Base-by-base conservation (phyloP, 192 early-diverging fungal genomes). In the Chytriomyces hyalinus region DNA sequence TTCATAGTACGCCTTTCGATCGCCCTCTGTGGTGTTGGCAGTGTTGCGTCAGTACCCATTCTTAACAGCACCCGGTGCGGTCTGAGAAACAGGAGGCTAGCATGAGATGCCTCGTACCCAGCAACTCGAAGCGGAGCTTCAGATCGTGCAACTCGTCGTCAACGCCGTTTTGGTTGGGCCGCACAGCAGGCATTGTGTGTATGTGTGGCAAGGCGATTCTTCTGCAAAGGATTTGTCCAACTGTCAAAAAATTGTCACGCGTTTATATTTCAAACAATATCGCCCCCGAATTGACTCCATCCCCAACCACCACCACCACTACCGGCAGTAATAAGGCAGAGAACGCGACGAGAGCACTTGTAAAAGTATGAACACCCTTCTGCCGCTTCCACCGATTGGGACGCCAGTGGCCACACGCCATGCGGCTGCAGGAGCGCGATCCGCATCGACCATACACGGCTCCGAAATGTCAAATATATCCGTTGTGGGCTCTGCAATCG, bases 111-210 rank as follows among this genome's bases (percentile, higher is more conserved):
- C 0, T 63, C 70, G 10, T 43, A 90, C 89, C 89, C 6, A 90
- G 78, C 6, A 90, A 79, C 70, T 90, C 89, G 70, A 90, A 90
- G 59, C 89, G 77, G 0, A 90, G 84, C 72, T 90, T 90, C 47
- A 90, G 73, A 72, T 90, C 89, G 72, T 87, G 88, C 24, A 90
- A 83, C 78, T 90, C 89, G 65, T 90, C 87, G 62, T 90, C 89
- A 1, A 86, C 80, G n/a, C 71, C 60, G 53, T 60, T 61, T 46
- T 62, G 71, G 47, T 76, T 44, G 78, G 80, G 70, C 83, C 83
- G 72, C 74, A 84, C 64, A 70, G 77, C 73, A 24, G 73, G 73
- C 73, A 75, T 75, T 62, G 43, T 60, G 53, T 57, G 20, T 57
- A 13, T n/a, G 53, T n/a, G 15, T 13, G 53, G 13, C 20, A n/a